Conservation (phyloP, 2,329 filamentous ascomycete genomes). For the Phyllosticta citribraziliensis region DNA sequence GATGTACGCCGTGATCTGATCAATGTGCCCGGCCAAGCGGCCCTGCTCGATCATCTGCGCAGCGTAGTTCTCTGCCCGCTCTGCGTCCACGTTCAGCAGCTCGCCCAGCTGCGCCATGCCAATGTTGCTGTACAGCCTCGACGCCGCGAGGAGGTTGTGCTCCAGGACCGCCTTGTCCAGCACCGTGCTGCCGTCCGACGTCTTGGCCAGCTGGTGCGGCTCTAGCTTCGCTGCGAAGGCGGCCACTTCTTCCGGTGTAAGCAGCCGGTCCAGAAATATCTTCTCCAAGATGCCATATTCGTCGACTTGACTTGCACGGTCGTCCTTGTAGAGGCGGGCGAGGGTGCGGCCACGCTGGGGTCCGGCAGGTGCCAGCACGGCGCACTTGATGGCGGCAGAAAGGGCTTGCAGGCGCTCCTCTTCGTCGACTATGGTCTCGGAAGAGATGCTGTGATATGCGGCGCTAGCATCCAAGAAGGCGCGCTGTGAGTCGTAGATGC, state of each 20-base stretch:
- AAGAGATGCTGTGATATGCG: conserved; percentile 80
- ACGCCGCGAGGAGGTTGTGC: conserved; percentile 86
- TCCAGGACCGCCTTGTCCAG: conserved; percentile 89
- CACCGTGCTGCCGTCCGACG: conserved; percentile 84
- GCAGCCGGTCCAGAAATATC: conserved; percentile 86
- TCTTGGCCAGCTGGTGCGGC: conserved; percentile 83
- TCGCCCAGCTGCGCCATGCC: conserved; percentile 58
- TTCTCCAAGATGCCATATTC: conserved; percentile 91
- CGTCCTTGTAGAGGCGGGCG: conserved; percentile 85
- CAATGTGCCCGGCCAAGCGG: conserved; percentile 76
- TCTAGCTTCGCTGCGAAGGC: conserved; percentile 72
- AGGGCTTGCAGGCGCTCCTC: conserved; percentile 78
- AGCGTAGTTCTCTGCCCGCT: conserved; percentile 82
- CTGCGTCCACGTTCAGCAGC: conserved; percentile 67
- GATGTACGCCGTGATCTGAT: conserved; percentile 83
- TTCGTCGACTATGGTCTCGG: conserved; percentile 69
- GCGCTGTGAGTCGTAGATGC: conserved; percentile 83
- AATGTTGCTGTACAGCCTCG: conserved; percentile 46
- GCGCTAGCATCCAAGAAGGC: conserved; percentile 81
- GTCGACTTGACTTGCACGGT: conserved; percentile 62
- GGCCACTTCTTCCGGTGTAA: conserved; percentile 71
- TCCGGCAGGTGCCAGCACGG: conserved; percentile 83
- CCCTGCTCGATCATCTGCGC: conserved; percentile 95
- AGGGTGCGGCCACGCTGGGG: conserved; percentile 72
- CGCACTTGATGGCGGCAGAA: conserved; percentile 80